Evolutionary conservation across 352 stramenopile species (phyloP), one percentile per base, ranked within the genome.

Genomic region (Phytophthora agathidicida): DNA sequence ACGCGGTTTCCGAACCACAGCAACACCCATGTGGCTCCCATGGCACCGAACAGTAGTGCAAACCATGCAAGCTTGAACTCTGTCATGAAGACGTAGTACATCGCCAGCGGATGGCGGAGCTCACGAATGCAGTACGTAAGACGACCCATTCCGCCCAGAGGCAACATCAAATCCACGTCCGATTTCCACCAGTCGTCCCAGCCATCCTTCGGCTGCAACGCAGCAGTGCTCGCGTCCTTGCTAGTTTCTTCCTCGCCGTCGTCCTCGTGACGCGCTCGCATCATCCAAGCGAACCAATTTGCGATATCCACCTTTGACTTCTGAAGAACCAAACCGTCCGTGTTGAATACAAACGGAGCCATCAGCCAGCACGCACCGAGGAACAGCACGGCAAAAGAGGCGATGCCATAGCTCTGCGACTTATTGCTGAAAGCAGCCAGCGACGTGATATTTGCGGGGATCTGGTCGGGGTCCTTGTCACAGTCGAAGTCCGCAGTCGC

Each of bases 261-360:
- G 33, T 84, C 77, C 22, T 86, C 75, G 47, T 74, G 67, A 3
- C 35, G 46, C 3, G 71, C 49, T 7, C 61, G 63, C 79, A 93
- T 89, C 85, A 94, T 93, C 87, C 87, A 96, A 22, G 77, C 68
- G 24, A 90, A 90, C 87, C 87, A 96, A 38, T 94, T 83, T 2
- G 60, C 48, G 17, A 94, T 80, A 45, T 96, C 87, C 2, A 94
- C 68, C 44, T 86, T 91, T 9, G 86, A 89, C 56, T 94, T 94
- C 30, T 89, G 77, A 14, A 90, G 71, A 41, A 93, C 87, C 8
- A 96, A 53, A n/a, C 85, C 85, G 33, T 94, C 86, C n/a, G 87
- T 94, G 63, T 96, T 96, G 68, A 94, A 96, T 5, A 96, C 60
- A 46, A 94, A 96, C 0, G 87, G 87, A 14, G 84, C 84, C 38